These are phyloP conservation scores for Ophiorrhiza pumila DNA, from an alignment of 257 asterid genomes.

Conservation along the genomic window DNA sequence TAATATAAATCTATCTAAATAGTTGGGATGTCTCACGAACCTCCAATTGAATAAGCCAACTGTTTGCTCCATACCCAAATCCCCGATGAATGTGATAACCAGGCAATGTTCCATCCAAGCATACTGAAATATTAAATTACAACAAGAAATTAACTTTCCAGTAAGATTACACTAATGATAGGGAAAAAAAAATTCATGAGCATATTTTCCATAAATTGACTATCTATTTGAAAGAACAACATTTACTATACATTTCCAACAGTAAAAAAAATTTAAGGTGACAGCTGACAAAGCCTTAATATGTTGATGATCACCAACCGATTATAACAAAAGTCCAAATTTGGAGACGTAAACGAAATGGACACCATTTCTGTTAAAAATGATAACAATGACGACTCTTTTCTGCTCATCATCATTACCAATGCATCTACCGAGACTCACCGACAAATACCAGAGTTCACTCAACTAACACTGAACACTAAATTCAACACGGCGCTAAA, in stretches of 20 bases:
- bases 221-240: too few relatives aligned
- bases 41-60: constrained; percentile 97
- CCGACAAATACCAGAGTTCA: neutral
- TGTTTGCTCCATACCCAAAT: constrained; percentile 70
- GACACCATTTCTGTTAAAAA: neutral
- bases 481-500: neutral
- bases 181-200: neutral
- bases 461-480: neutral
- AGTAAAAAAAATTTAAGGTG: neutral
- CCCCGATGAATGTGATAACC: constrained; percentile 92
- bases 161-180: neutral
- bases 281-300: neutral
- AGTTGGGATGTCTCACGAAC: constrained; percentile 36
- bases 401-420: neutral
- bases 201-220: neutral
- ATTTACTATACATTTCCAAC: neutral
- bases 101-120: constrained; percentile 90
- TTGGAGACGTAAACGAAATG: constrained; percentile 6
- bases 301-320: neutral
- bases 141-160: neutral
- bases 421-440: neutral
- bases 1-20: neutral
- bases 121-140: constrained; percentile 46
- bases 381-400: neutral
- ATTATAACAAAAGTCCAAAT: neutral